Evolutionary conservation across 2,329 filamentous ascomycete species (phyloP), one percentile per base, ranked within the genome.

Genomic region (Fusarium nodosum): DNA sequence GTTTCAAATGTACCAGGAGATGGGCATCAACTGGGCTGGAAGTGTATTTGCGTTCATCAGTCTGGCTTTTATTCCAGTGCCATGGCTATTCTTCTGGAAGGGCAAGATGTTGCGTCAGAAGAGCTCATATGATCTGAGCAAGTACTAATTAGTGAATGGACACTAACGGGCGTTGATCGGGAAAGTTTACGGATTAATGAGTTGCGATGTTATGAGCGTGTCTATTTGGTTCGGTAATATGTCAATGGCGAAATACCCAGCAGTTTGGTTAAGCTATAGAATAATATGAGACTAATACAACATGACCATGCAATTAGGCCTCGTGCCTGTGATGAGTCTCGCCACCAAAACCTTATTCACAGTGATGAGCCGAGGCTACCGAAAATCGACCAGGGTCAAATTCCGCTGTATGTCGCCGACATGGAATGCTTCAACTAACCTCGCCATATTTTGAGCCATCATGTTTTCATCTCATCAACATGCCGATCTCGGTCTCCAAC

Each of bases 401-500:
- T 42, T 33, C 22, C 39, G 22, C 18, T 28, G 30, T 15, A 13
- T 55, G 30, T 46, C 34, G 44, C 44, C 12, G 36, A 33, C 28
- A 28, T 16, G 33, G 18, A 24, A 30, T 34, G 10, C n/a, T 28
- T 34, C 16, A 38, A 31, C 44, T 22, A 41, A 20, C 26, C 12
- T 20, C 2, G 18, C 42, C 56, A 41, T 42, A 56, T 22, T 38
- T 30, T 33, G 39, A 24, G 42, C 10, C 12, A 46, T 8, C 22
- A 36, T 56, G 18, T 33, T 47, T 28, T 33, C n/a, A n/a, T 31
- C 28, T 30, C 18, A 51, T 36, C 41, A 56, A 69, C 33, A 39
- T 69, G 30, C 61, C 69, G 47, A 69, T 63, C 52, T 67, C 66
- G 56, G 66, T 13, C 2, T 20, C 50, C 15, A 26, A 39, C 44